phyloP scores from a whole-genome alignment of 228 moss, liverwort and hornwort genomes.

The Sphagnum fallax region DNA sequence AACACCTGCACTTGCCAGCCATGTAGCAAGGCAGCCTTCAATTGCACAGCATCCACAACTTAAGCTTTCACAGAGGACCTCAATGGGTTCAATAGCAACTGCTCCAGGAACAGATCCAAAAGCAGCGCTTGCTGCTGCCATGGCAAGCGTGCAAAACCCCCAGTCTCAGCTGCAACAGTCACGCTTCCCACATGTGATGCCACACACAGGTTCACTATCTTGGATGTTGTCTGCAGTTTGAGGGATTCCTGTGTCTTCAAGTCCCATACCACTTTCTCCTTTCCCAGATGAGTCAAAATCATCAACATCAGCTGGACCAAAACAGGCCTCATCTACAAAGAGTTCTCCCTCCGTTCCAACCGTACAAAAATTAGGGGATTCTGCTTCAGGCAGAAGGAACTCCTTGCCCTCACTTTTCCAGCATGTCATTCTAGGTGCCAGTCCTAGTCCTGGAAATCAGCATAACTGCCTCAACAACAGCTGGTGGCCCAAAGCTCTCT shows the following conservation, averaged over 20 bases:
- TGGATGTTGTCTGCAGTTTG: constrained; percentile 10
- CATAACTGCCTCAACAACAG: constrained; percentile 11
- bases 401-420: constrained; percentile 37
- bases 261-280: constrained; percentile 15
- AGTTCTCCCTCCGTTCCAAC: constrained; percentile 3
- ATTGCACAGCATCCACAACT: constrained; percentile 9
- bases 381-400: constrained; percentile 25
- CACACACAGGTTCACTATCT: constrained; percentile 2
- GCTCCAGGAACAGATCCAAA: constrained; percentile 24
- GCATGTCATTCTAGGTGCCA: constrained; percentile 26
- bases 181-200: constrained; percentile 3
- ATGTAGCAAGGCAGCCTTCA: constrained; percentile 11
- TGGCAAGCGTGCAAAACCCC: constrained; percentile 23
- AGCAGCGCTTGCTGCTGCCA: constrained; percentile 39
- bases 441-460: constrained; percentile 25
- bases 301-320: constrained; percentile 10
- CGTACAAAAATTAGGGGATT: constrained; percentile 15
- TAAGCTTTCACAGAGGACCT: constrained; percentile 16
- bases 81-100: constrained; percentile 8
- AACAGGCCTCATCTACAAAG: constrained; percentile 27
- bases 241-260: constrained; percentile 15
- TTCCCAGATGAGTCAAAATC: constrained; percentile 19
- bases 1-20: constrained; percentile 7
- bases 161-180: constrained; percentile 17
- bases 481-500: constrained; percentile 20